Evolutionary conservation across 1,284 basidiomycete species (phyloP).

Genomic region (Trichosporon inkin): DNA sequence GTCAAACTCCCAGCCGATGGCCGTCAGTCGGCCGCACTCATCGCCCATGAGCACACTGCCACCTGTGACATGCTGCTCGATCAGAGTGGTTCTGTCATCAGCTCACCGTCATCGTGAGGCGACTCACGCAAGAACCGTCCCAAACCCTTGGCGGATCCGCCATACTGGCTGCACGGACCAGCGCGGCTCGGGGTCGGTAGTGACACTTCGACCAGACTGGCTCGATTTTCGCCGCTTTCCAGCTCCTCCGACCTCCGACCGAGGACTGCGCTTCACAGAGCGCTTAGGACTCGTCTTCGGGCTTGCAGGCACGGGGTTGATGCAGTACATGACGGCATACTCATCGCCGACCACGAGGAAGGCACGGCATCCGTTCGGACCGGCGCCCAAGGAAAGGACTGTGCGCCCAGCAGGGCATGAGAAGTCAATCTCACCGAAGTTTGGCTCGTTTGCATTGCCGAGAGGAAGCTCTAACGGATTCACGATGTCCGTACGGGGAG

Average conservation of each 20-base stretch:
- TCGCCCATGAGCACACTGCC: slow-evolving; percentile 69
- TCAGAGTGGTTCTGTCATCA: slow-evolving; percentile 52
- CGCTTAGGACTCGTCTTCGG: slow-evolving; percentile 18
- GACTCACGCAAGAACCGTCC: slow-evolving; percentile 44
- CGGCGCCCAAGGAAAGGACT: slow-evolving; percentile 30
- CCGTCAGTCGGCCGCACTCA: slow-evolving; percentile 65
- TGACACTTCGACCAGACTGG: slow-evolving; percentile 25
- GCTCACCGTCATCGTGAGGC: slow-evolving; percentile 35
- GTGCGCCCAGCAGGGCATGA: slow-evolving; percentile 43
- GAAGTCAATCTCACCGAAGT: slow-evolving; percentile 46
- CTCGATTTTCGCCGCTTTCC: slow-evolving; percentile 43
- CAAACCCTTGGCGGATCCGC: slow-evolving; percentile 48
- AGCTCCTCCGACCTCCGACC: slow-evolving; percentile 32
- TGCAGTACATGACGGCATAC: slow-evolving; percentile 35
- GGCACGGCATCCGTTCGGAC: slow-evolving; percentile 6
- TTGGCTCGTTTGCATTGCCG: slow-evolving; percentile 19
- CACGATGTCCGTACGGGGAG: slow-evolving; percentile 56
- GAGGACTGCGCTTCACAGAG: slow-evolving; percentile 32
- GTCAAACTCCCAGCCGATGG: slow-evolving; percentile 59
- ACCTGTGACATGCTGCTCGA: slow-evolving; percentile 23
- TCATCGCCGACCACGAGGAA: slow-evolving; percentile 47
- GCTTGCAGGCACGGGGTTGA: background rate
- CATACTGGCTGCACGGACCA: slow-evolving; percentile 40
- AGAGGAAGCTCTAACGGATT: slow-evolving; percentile 49
- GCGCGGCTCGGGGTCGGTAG: slow-evolving; percentile 18